Conservation (phyloP, 306 rosid genomes). For the Senna tora region DNA sequence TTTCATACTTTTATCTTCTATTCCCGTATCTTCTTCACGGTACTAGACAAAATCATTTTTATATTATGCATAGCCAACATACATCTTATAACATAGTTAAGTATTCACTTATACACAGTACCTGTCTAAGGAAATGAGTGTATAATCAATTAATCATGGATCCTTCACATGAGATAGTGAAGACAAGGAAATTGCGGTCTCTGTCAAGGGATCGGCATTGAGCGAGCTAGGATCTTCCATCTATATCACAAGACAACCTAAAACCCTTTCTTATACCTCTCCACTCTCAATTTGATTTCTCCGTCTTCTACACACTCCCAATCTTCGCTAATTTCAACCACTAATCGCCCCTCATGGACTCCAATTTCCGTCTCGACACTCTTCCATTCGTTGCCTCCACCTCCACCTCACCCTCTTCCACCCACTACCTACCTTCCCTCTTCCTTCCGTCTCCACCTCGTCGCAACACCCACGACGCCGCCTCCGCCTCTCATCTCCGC, state of each 20-base stretch:
- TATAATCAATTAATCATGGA: too few species aligned
- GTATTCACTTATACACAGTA: too few species aligned
- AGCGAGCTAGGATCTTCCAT: too few species aligned
- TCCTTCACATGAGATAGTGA: neutral
- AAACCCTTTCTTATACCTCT: neutral
- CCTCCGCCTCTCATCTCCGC: conserved; percentile 25
- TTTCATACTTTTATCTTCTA: too few species aligned
- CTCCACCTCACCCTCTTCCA: neutral
- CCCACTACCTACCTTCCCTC: conserved; percentile 30
- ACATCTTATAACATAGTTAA: too few species aligned
- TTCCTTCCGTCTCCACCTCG: conserved; percentile 36
- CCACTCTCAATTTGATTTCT: neutral
- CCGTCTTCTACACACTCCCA: neutral
- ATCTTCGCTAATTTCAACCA: neutral
- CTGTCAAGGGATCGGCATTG: neutral
- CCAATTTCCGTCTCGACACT: conserved; percentile 34
- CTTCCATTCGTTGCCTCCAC: neutral
- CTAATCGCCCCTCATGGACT: conserved; percentile 40
- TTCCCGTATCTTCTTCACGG: too few species aligned
- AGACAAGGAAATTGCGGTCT: neutral
- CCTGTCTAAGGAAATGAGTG: too few species aligned
- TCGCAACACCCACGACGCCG: neutral
- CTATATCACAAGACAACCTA: neutral
- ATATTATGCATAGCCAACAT: too few species aligned
- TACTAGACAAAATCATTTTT: too few species aligned